Conservation (phyloP, 75 land plant species). For the Larix kaempferi region DNA sequence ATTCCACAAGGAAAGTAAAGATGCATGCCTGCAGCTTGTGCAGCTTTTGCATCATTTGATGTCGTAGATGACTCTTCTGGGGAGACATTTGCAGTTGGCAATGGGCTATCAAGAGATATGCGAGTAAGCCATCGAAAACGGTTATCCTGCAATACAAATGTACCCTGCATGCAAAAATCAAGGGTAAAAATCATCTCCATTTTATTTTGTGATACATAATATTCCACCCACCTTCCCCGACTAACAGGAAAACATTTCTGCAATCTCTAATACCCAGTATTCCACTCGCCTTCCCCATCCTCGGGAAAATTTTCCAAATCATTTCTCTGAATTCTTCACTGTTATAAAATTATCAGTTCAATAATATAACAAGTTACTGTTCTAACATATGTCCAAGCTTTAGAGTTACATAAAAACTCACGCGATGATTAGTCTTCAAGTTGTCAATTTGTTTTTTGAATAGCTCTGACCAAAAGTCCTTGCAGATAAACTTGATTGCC, state of each 20-base stretch:
- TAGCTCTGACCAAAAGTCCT: slow-evolving; percentile 94
- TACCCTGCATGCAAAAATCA: slow-evolving; percentile 55
- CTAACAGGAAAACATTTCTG: neutral
- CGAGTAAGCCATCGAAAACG: slow-evolving; percentile 91
- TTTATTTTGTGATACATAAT: neutral
- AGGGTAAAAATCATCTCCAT: slow-evolving; percentile 1
- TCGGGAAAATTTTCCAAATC: neutral
- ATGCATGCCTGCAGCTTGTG: slow-evolving; percentile 72
- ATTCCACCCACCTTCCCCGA: neutral
- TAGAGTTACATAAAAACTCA: slow-evolving; percentile 19
- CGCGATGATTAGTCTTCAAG: slow-evolving; percentile 93
- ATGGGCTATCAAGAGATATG: slow-evolving; percentile 58
- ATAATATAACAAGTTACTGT: neutral
- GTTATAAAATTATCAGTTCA: neutral
- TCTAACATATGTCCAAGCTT: neutral
- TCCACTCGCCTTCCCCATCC: neutral
- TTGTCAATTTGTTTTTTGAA: slow-evolving; percentile 98
- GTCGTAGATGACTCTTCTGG: slow-evolving; percentile 13
- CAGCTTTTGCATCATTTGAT: slow-evolving; percentile 23
- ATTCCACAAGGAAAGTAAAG: slow-evolving; percentile 99
- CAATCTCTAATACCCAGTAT: neutral
- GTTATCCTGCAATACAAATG: slow-evolving; percentile 94
- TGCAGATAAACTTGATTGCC: slow-evolving; percentile 95
- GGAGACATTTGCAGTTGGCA: slow-evolving; percentile 23
- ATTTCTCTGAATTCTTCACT: neutral